These are phyloP conservation scores for Aspergillus proliferans DNA, from an alignment of 2,329 filamentous ascomycete genomes.

Conservation along the genomic window DNA sequence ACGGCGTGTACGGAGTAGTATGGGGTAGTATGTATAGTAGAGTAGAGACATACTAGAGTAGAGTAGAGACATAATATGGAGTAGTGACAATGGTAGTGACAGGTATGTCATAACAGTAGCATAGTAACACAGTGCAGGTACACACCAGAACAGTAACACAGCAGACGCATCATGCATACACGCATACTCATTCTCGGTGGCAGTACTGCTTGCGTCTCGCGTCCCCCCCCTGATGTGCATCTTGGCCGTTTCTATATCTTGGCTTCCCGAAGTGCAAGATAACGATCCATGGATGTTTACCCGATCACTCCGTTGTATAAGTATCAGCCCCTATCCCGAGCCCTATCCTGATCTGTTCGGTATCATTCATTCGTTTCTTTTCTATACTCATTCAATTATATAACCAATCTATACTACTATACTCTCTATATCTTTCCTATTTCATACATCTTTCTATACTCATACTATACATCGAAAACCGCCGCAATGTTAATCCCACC, in stretches of 20 bases:
- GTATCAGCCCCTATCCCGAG: background rate
- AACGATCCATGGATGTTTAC: background rate
- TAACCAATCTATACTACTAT: background rate
- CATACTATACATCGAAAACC: too few relatives aligned
- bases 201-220: background rate
- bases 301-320: background rate
- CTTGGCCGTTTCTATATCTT: background rate
- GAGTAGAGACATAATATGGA: too few relatives aligned
- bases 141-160: background rate
- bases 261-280: background rate
- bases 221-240: background rate
- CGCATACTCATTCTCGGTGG: background rate
- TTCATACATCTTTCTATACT: background rate
- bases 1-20: background rate
- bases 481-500: conserved; percentile 15
- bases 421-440: background rate
- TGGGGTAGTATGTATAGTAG: background rate
- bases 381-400: background rate
- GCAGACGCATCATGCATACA: background rate
- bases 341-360: conserved; percentile 4
- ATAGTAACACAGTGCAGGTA: too few relatives aligned
- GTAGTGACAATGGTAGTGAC: too few relatives aligned
- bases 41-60: too few relatives aligned
- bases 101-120: too few relatives aligned
- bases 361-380: conserved; percentile 4